Percentiles rank a stretch among this genome's conserved stretches.
These are phyloP conservation scores for Tephrocybe sp. DNA, from an alignment of 768 basidiomycete genomes.

Conservation along the genomic window DNA sequence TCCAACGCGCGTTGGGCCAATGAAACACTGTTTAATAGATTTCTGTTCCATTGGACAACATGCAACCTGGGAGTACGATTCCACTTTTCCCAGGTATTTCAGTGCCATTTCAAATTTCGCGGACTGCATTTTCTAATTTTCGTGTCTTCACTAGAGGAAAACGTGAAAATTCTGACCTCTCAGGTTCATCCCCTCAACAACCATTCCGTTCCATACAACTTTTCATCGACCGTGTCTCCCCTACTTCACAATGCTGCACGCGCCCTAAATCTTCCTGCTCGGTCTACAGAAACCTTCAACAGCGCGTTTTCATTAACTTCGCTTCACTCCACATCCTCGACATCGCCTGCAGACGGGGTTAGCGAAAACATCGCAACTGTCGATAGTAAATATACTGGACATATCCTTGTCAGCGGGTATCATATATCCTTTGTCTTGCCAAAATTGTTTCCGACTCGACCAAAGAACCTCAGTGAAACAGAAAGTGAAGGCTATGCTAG, in stretches of 20 bases:
- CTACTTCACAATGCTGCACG: slow-evolving; percentile 67
- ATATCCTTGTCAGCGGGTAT: slow-evolving; percentile 74
- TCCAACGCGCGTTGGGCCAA: background rate
- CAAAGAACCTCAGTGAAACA: slow-evolving; percentile 21
- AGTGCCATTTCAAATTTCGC: background rate
- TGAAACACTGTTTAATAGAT: slow-evolving; percentile 42
- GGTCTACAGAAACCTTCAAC: slow-evolving; percentile 58
- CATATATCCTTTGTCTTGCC: slow-evolving; percentile 75
- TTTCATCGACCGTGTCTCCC: slow-evolving; percentile 60
- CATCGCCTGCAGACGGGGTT: slow-evolving; percentile 22
- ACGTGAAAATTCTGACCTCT: slow-evolving; percentile 68
- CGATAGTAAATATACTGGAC: slow-evolving; percentile 69
- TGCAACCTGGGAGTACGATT: slow-evolving; percentile 65
- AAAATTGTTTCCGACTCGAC: slow-evolving; percentile 50
- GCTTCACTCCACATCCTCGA: slow-evolving; percentile 27
- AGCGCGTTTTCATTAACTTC: slow-evolving; percentile 48
- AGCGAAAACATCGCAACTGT: slow-evolving; percentile 39
- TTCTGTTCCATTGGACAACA: slow-evolving; percentile 61
- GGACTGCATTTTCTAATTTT: background rate
- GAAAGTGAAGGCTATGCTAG: slow-evolving; percentile 27
- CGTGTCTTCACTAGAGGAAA: slow-evolving; percentile 55
- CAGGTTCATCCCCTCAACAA: slow-evolving; percentile 75
- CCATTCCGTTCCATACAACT: slow-evolving; percentile 71
- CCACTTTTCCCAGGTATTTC: slow-evolving; percentile 69
- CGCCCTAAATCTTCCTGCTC: slow-evolving; percentile 63